phyloP scores from a whole-genome alignment of 2,329 filamentous ascomycete genomes.

The Arachnopeziza araneosa region DNA sequence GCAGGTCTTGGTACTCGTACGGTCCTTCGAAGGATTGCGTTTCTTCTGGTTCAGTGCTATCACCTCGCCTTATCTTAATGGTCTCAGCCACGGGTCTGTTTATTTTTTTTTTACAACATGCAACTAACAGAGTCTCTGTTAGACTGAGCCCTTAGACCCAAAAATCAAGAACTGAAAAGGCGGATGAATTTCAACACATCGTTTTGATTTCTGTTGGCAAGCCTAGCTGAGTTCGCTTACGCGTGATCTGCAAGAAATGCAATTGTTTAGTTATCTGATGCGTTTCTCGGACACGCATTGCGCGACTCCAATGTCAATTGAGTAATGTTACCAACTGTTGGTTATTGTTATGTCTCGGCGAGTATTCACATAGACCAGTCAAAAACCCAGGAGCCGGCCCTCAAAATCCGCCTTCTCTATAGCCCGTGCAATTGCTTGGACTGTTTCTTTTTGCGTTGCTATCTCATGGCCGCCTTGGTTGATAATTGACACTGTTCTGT shows the following conservation, averaged over 20 bases:
- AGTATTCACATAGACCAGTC: too few relatives aligned
- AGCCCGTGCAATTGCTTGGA: slow-evolving; percentile 2
- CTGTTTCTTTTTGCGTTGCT: background rate
- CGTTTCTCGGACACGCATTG: too few relatives aligned
- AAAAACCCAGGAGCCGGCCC: background rate
- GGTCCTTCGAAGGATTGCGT: background rate
- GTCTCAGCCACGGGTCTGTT: background rate
- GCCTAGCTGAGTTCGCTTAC: background rate
- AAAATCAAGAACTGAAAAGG: background rate
- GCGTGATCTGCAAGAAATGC: background rate
- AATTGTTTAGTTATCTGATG: background rate
- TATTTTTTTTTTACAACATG: background rate
- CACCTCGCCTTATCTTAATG: background rate
- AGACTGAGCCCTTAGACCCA: background rate
- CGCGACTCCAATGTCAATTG: too few relatives aligned
- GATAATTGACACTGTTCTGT: slow-evolving; percentile 1
- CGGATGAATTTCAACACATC: background rate
- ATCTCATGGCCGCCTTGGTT: slow-evolving; percentile 6
- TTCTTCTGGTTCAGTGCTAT: background rate
- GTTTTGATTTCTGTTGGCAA: too few relatives aligned
- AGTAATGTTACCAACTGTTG: too few relatives aligned
- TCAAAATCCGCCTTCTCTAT: slow-evolving; percentile 5
- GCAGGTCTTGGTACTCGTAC: background rate
- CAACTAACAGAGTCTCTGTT: background rate
- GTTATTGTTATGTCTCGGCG: too few relatives aligned